Evolutionary conservation across 2,329 filamentous ascomycete genomes (phyloP).

Genomic region (Penicillium sp.): DNA sequence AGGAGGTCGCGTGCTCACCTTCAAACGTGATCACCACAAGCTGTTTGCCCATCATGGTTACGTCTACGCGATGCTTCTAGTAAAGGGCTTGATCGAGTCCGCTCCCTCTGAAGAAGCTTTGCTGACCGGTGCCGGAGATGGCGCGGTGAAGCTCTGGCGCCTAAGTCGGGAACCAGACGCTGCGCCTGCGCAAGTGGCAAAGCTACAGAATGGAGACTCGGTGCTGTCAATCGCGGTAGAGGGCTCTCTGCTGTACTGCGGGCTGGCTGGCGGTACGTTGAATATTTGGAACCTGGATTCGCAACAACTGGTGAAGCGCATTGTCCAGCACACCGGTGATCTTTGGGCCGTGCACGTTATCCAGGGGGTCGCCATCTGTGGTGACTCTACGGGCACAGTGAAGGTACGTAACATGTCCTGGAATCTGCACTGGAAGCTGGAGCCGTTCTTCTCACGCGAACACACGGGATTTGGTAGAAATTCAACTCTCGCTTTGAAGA

Average conservation of each 20-base stretch:
- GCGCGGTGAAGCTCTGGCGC: conserved; percentile 89
- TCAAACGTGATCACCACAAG: conserved; percentile 70
- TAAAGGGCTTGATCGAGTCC: conserved; percentile 65
- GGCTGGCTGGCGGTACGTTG: conserved; percentile 77
- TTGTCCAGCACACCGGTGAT: conserved; percentile 74
- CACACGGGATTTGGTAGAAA: conserved; percentile 41
- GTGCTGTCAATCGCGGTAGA: conserved; percentile 78
- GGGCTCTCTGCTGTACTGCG: conserved; percentile 86
- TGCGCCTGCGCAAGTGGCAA: conserved; percentile 64
- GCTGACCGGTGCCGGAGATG: conserved; percentile 87
- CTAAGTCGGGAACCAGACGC: conserved; percentile 56
- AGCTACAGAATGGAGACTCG: conserved; percentile 57
- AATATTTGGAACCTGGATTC: conserved; percentile 98
- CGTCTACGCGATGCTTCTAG: conserved; percentile 90
- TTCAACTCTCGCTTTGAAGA: conserved; percentile 80
- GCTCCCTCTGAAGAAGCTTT: conserved; percentile 65
- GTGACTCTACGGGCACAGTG: conserved; percentile 78
- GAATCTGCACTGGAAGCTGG: no score
- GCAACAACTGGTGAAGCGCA: conserved; percentile 77
- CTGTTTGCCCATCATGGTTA: conserved; percentile 95
- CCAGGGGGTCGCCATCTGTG: conserved; percentile 79
- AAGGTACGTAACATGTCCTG: conserved; percentile 53
- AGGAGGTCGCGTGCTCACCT: conserved; percentile 67
- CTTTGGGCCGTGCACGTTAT: conserved; percentile 82
- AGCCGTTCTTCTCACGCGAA: no score